Conservation (phyloP, 495 filamentous ascomycete genomes). For the Penicillium paxilli region DNA sequence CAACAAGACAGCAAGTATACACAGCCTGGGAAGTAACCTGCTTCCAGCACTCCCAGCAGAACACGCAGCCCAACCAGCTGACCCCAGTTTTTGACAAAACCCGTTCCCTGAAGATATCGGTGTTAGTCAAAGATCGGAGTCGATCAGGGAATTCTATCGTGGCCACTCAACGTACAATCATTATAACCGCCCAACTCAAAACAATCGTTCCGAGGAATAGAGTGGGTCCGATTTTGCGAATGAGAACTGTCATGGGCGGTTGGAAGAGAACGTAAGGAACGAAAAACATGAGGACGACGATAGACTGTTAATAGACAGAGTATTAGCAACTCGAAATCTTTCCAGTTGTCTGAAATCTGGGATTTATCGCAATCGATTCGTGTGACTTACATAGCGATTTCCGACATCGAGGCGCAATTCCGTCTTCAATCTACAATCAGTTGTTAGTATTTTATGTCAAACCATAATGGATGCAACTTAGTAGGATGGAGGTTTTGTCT, state of each 20-base stretch:
- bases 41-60: constrained; percentile 63
- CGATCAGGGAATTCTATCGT: not conserved
- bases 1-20: constrained; percentile 64
- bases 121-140: no score
- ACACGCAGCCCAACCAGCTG: constrained; percentile 55
- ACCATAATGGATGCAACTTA: no score
- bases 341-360: no score
- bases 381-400: constrained; percentile 37
- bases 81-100: constrained; percentile 54
- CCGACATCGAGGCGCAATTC: constrained; percentile 50
- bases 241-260: constrained; percentile 56
- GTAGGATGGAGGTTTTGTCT: no score
- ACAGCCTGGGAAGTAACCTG: constrained; percentile 62
- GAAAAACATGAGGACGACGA: constrained; percentile 66
- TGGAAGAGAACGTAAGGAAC: constrained; percentile 65
- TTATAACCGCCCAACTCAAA: constrained; percentile 48
- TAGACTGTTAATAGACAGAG: no score
- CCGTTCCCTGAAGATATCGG: constrained; percentile 55
- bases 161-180: constrained; percentile 28
- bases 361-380: not conserved
- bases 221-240: constrained; percentile 61
- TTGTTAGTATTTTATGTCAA: constrained; percentile 2
- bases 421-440: constrained; percentile 42
- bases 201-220: constrained; percentile 55
- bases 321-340: no score